Conservation (phyloP, 306 rosid species). For the Corylus avellana region DNA sequence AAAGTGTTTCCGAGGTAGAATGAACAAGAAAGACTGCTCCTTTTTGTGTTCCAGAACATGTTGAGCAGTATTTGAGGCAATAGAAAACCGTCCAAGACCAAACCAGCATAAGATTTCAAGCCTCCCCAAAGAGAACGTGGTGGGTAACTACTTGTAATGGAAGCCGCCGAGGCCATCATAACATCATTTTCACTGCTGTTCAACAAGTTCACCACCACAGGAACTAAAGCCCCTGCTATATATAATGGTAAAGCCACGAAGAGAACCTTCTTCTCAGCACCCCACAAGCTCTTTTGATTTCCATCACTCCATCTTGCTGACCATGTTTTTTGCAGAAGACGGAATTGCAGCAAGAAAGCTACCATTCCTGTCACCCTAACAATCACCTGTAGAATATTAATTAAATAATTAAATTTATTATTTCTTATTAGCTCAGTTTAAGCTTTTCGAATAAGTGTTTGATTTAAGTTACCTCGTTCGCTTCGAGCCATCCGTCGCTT, state of each 20-base stretch:
- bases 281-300: constrained; percentile 31
- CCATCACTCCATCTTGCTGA: constrained; percentile 42
- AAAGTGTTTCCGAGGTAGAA: constrained; percentile 63
- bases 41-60: not conserved
- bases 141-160: not conserved
- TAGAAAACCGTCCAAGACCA: not conserved
- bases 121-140: constrained; percentile 35
- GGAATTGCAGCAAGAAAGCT: constrained; percentile 54
- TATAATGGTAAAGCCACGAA: constrained; percentile 38
- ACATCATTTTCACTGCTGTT: not conserved
- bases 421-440: no score
- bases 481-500: constrained; percentile 52
- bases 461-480: constrained; percentile 28
- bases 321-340: constrained; percentile 57
- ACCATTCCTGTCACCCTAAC: constrained; percentile 48
- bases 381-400: not conserved
- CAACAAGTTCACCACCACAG: constrained; percentile 27
- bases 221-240: constrained; percentile 35
- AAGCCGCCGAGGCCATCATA: not conserved
- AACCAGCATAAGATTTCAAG: constrained; percentile 40
- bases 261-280: constrained; percentile 38
- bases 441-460: no score
- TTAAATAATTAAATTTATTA: no score
- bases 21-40: constrained; percentile 2
- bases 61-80: constrained; percentile 7